Evolutionary conservation across 2,329 filamentous ascomycete genomes (phyloP), one percentile per base, ranked within the genome.

Genomic region (Tolypocladium amazonense): DNA sequence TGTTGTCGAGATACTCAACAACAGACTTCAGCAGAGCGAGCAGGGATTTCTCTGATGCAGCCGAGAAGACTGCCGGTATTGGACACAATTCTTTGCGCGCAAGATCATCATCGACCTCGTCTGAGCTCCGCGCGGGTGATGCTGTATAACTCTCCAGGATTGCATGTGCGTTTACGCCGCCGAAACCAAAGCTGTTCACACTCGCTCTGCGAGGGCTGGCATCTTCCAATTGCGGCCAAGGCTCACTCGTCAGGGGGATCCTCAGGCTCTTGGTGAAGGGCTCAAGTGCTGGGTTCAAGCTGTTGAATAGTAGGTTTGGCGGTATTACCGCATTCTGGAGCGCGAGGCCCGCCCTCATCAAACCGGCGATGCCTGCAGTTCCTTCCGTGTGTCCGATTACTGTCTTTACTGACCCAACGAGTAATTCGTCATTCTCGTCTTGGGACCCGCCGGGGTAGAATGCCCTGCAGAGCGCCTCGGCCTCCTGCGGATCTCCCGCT

Each of bases 91-190:
- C 30, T 33, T 33, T 33, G 30, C 30, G 4, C 30, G 30, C 30
- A 33, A 33, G 30, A 33, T 33, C 30, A 33, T 33, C 30, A 33
- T 33, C 30, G 30, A 33, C 30, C 30, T 33, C 30, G 30, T 33
- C 30, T 33, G 30, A 33, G 30, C 30, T 33, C 30, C 30, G 30
- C 30, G 30, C 30, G 30, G 30, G 8, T 33, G 30, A 4, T 33
- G 30, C 30, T 33, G 30, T n/a, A n/a, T 43, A 23, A 5, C 20
- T 20, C 61, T 73, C 72, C 6, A 77, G 61, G 11, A 80, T 74
- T 0, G 71, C 70, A 59, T 79, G 77, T 1, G 72, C 74, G 61
- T 79, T 79, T 20, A 76, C 74, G 41, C 72, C 76, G 27, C 75
- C 76, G 55, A 75, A 79, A 0, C 77, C 77, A 56, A 79, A 79